These are phyloP conservation scores for Venturia nashicola DNA, from an alignment of 2,329 filamentous ascomycete species.

Conservation along the genomic window DNA sequence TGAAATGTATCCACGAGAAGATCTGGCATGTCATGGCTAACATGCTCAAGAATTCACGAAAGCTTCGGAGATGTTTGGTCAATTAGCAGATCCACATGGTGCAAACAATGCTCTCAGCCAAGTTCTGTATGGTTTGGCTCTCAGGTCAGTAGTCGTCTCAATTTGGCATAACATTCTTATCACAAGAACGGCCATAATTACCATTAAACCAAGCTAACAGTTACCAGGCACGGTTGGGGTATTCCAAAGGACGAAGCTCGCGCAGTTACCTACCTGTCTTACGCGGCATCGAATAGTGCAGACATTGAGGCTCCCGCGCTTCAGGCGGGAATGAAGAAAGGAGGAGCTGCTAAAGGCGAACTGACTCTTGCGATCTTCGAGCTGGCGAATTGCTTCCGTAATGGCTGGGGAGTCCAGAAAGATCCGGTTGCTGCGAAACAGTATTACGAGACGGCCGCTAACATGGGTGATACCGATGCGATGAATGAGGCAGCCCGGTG, in stretches of 20 bases:
- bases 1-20: conserved; percentile 12
- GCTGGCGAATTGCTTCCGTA: conserved; percentile 79
- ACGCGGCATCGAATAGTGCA: conserved; percentile 82
- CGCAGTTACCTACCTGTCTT: conserved; percentile 74
- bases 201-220: background rate
- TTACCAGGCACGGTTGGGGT: conserved; percentile 81
- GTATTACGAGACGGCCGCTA: conserved; percentile 97
- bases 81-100: conserved; percentile 69
- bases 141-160: background rate
- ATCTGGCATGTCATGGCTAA: background rate
- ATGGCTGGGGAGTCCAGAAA: conserved; percentile 84
- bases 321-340: conserved; percentile 78
- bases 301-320: conserved; percentile 76
- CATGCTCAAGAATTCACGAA: conserved; percentile 46
- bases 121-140: conserved; percentile 83
- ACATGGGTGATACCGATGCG: conserved; percentile 89
- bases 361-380: conserved; percentile 94
- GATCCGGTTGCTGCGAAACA: conserved; percentile 75
- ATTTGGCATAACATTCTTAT: conserved; percentile 6
- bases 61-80: conserved; percentile 77
- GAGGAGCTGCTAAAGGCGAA: conserved; percentile 90
- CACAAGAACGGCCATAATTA: conserved; percentile 2
- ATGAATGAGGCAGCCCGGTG: conserved; percentile 98
- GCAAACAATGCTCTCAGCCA: conserved; percentile 90
- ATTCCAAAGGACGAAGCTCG: conserved; percentile 57